Evolutionary conservation across 805 yeast genomes (phyloP).

Genomic region (Myxozyma neglecta): DNA sequence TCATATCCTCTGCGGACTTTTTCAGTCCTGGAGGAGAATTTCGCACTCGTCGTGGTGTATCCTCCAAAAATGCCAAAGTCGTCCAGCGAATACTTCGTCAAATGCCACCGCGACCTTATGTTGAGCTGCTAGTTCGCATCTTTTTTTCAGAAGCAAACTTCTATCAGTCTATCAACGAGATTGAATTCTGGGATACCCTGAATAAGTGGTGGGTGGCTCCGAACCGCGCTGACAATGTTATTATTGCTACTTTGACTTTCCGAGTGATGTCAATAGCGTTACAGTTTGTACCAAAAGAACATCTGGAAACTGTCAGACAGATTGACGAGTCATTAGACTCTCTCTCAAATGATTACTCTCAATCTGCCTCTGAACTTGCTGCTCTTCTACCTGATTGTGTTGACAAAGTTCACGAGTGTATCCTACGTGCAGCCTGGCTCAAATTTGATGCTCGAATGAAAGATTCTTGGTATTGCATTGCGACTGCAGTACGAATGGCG

Average conservation of each 20-base stretch:
- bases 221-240: slow-evolving; percentile 8
- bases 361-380: slow-evolving; percentile 25
- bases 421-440: slow-evolving; percentile 25
- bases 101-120: slow-evolving; percentile 32
- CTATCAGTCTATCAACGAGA: slow-evolving; percentile 22
- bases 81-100: slow-evolving; percentile 19
- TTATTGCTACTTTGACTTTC: slow-evolving; percentile 13
- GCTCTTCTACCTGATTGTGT: slow-evolving; percentile 26
- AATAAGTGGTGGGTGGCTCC: slow-evolving; percentile 22
- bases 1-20: slow-evolving; percentile 19
- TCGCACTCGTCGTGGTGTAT: neutral
- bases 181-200: slow-evolving; percentile 19
- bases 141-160: slow-evolving; percentile 26
- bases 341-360: slow-evolving; percentile 23
- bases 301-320: slow-evolving; percentile 21
- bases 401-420: slow-evolving; percentile 23
- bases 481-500: slow-evolving; percentile 29
- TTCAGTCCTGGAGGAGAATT: slow-evolving; percentile 12
- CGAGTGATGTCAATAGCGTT: slow-evolving; percentile 30
- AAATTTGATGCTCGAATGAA: slow-evolving; percentile 29
- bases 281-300: slow-evolving; percentile 28
- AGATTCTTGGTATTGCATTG: slow-evolving; percentile 28
- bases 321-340: slow-evolving; percentile 16
- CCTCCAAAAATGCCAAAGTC: slow-evolving; percentile 20
- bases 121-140: slow-evolving; percentile 21